phyloP scores from a whole-genome alignment of 78 protist genomes.

The slime mould (Dictyostelium discoideum) region dicty_2.7 NC_007089.4:136001-136500 shows the following conservation, averaged over 20 bases:
- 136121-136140: slow-evolving; percentile 41
- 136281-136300: not conserved
- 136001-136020: slow-evolving; percentile 23
- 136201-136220: slow-evolving; percentile 53
- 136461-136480: slow-evolving; percentile 11
- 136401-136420: not conserved
- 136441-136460: slow-evolving; percentile 11
- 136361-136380: slow-evolving; percentile 63
- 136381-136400: slow-evolving; percentile 9
- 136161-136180: slow-evolving; percentile 19
- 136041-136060: slow-evolving; percentile 22
- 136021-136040: slow-evolving; percentile 42
- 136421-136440: slow-evolving; percentile 12
- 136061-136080: slow-evolving; percentile 21
- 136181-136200: slow-evolving; percentile 45
- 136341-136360: not conserved
- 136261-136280: not conserved
- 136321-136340: not conserved
- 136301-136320: not conserved
- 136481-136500: not conserved
- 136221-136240: not conserved
- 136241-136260: not conserved
- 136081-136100: slow-evolving; percentile 43
- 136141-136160: slow-evolving; percentile 48
- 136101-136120: slow-evolving; percentile 66